Conservation (phyloP, 75 land plant genomes). For the Cupressus sempervirens region DNA sequence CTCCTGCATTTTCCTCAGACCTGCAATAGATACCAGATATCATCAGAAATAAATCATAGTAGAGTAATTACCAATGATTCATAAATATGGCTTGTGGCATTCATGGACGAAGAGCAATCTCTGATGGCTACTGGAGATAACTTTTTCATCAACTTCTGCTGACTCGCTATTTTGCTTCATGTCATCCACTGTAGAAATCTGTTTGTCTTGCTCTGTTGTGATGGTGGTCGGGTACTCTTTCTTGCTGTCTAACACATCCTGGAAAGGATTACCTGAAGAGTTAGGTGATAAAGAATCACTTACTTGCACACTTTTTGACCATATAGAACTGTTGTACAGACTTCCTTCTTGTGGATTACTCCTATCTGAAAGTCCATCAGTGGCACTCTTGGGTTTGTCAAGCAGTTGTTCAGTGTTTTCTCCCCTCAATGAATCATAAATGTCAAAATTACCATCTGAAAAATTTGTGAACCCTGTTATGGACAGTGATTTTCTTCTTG, state of each 20-base stretch:
- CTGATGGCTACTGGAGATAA: no score
- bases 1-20: no score
- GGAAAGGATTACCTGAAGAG: not conserved
- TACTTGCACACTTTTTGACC: constrained; percentile 2
- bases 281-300: not conserved
- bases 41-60: no score
- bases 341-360: constrained; percentile 1
- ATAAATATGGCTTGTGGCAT: no score
- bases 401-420: not conserved
- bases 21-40: no score
- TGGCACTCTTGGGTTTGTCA: not conserved
- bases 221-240: not conserved
- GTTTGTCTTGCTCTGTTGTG: not conserved
- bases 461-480: not conserved
- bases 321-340: not conserved
- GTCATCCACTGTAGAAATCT: not conserved
- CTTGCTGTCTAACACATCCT: no score
- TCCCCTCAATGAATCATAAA: not conserved
- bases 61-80: no score
- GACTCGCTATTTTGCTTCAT: not conserved
- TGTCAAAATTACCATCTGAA: not conserved
- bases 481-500: not conserved
- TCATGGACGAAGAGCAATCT: no score
- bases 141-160: not conserved
- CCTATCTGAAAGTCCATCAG: constrained; percentile 3